Evolutionary conservation across 768 basidiomycete genomes (phyloP).

Genomic region (Rhodotorula paludigena): DNA sequence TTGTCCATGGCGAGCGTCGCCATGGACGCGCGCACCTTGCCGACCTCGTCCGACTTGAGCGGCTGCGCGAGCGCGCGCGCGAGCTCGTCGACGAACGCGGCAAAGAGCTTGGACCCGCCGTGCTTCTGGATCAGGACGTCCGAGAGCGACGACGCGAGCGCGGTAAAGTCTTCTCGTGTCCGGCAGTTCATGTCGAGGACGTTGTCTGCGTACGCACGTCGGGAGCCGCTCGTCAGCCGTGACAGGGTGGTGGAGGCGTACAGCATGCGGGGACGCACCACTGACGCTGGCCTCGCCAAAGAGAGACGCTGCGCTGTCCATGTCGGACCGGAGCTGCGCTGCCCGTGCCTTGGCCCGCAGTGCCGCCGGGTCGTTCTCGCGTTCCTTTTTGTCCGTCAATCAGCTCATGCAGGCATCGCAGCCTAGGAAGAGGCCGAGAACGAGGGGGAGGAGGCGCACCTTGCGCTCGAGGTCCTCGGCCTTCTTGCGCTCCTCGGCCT

Average conservation of each 20-base stretch:
- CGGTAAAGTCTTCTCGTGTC: slow-evolving; percentile 80
- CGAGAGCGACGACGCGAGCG: slow-evolving; percentile 68
- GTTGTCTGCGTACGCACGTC: slow-evolving; percentile 54
- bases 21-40: slow-evolving; percentile 77
- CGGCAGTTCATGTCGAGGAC: slow-evolving; percentile 74
- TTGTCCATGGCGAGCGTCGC: slow-evolving; percentile 91
- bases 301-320: slow-evolving; percentile 74
- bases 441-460: slow-evolving; percentile 5
- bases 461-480: slow-evolving; percentile 49
- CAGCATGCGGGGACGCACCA: slow-evolving; percentile 17
- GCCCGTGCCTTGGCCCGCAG: slow-evolving; percentile 70
- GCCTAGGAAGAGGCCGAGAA: background rate
- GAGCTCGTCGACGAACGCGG: slow-evolving; percentile 76
- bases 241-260: slow-evolving; percentile 50
- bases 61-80: slow-evolving; percentile 67
- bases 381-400: slow-evolving; percentile 53
- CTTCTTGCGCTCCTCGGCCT: slow-evolving; percentile 62
- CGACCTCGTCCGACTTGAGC: slow-evolving; percentile 82
- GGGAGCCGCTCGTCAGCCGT: slow-evolving; percentile 13
- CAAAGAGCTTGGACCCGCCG: slow-evolving; percentile 73
- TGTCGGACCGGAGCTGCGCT: slow-evolving; percentile 69
- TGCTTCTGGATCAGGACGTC: slow-evolving; percentile 72
- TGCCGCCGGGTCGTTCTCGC: slow-evolving; percentile 67
- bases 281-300: slow-evolving; percentile 54
- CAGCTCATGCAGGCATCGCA: background rate